phyloP scores from a whole-genome alignment of 192 early-diverging fungal genomes.

The Mortierella antarctica region DNA sequence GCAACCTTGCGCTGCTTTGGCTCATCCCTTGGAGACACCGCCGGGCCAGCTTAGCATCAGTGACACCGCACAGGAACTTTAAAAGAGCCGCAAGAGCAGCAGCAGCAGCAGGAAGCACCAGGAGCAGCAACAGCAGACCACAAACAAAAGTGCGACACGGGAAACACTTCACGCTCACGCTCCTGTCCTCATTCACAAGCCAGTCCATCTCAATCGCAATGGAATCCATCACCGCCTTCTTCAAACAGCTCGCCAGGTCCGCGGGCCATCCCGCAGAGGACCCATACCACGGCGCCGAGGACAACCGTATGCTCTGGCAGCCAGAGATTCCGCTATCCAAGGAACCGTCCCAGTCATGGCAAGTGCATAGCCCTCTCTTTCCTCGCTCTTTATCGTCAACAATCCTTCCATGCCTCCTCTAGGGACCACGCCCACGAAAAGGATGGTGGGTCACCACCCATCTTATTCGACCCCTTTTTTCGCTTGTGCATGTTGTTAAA shows the following conservation, averaged over 20 bases:
- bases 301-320: slow-evolving; percentile 8
- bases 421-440: too few relatives aligned
- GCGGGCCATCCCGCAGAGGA: not conserved
- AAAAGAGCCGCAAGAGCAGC: not conserved
- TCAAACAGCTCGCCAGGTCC: slow-evolving; percentile 1
- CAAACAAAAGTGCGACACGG: not conserved
- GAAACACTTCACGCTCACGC: too few relatives aligned
- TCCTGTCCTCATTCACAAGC: not conserved
- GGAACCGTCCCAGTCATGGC: slow-evolving; percentile 45
- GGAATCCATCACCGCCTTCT: slow-evolving; percentile 19
- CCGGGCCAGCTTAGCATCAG: too few relatives aligned
- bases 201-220: not conserved
- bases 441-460: not conserved
- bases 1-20: too few relatives aligned
- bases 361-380: not conserved
- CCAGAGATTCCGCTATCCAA: slow-evolving; percentile 50
- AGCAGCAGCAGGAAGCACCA: not conserved
- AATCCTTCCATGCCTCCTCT: not conserved
- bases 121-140: not conserved
- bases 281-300: too few relatives aligned
- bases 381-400: not conserved
- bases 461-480: not conserved
- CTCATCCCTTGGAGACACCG: too few relatives aligned
- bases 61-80: too few relatives aligned
- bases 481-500: not conserved